Percentiles rank a stretch among this genome's conserved stretches.
Evolutionary conservation across 2,329 filamentous ascomycete species (phyloP).

Genomic region (Raffaelea ambrosiae): DNA sequence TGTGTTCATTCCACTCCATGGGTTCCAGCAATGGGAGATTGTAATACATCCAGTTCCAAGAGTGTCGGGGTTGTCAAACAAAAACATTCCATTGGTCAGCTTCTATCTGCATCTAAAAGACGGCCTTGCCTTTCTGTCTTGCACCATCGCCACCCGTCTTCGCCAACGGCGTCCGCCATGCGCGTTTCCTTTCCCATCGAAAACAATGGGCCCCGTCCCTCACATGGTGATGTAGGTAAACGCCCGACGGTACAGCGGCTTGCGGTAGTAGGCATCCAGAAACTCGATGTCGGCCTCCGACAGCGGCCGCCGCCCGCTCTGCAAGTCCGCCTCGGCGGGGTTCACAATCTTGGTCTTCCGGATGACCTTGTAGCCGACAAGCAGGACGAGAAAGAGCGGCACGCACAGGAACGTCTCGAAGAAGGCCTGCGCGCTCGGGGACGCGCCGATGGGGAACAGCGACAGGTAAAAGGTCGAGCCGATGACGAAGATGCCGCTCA

Average conservation of each 20-base stretch:
- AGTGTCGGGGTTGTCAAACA: too few relatives aligned
- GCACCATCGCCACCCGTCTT: too few relatives aligned
- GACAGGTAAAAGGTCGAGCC: background rate
- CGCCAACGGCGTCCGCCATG: too few relatives aligned
- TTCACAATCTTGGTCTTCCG: background rate
- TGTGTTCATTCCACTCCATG: too few relatives aligned
- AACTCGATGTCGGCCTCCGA: background rate
- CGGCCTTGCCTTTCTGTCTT: too few relatives aligned
- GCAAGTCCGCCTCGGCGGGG: background rate
- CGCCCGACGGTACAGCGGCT: background rate
- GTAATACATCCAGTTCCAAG: too few relatives aligned
- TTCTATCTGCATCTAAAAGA: too few relatives aligned
- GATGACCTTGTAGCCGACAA: conserved; percentile 1
- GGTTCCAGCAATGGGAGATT: too few relatives aligned
- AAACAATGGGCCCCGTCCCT: too few relatives aligned
- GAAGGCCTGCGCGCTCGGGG: background rate
- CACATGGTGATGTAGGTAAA: background rate
- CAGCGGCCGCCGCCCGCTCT: background rate
- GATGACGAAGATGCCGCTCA: background rate
- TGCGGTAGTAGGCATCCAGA: background rate
- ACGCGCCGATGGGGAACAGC: background rate
- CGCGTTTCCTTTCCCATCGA: too few relatives aligned
- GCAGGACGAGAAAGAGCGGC: background rate
- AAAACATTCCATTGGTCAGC: too few relatives aligned
- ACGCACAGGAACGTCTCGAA: conserved; percentile 2